A percentile compares a stretch with the other conserved stretches of the same genome.
Evolutionary conservation across 2,329 filamentous ascomycete species (phyloP).

Genomic region (Chaetomiaceae sp.): DNA sequence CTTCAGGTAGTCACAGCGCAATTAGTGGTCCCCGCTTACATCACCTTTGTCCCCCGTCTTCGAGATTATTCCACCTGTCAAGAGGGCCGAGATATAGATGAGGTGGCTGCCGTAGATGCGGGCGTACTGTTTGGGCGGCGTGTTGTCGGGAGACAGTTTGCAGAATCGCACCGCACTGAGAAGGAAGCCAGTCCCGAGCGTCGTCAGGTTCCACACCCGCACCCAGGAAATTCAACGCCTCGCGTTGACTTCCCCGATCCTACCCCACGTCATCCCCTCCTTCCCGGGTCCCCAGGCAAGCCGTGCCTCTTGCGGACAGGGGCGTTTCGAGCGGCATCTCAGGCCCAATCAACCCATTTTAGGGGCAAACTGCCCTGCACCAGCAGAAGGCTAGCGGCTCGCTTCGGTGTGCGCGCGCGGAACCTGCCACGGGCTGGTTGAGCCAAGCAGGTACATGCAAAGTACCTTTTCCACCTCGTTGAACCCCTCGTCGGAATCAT

Average conservation of each 20-base stretch:
- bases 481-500: conserved; percentile 13
- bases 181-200: no score
- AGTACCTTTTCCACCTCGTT: conserved; percentile 7
- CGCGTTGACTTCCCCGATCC: no score
- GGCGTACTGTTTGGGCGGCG: not conserved
- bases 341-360: conserved; percentile 5
- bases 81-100: not conserved
- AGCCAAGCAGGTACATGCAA: no score
- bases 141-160: not conserved
- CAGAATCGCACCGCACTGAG: no score
- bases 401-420: conserved; percentile 13
- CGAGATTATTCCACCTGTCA: conserved; percentile 11
- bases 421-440: conserved; percentile 3
- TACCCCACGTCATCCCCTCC: conserved; percentile 9
- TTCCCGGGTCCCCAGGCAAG: no score
- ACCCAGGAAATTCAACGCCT: no score
- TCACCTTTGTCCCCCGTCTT: conserved; percentile 4
- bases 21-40: conserved; percentile 8
- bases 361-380: conserved; percentile 7
- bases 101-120: not conserved
- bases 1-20: not conserved
- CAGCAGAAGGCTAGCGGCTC: conserved; percentile 11
- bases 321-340: not conserved
- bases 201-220: no score
- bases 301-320: not conserved